These are phyloP conservation scores for Gaillardinia entomophila DNA, from an alignment of 805 yeast genomes.

Conservation along the genomic window DNA sequence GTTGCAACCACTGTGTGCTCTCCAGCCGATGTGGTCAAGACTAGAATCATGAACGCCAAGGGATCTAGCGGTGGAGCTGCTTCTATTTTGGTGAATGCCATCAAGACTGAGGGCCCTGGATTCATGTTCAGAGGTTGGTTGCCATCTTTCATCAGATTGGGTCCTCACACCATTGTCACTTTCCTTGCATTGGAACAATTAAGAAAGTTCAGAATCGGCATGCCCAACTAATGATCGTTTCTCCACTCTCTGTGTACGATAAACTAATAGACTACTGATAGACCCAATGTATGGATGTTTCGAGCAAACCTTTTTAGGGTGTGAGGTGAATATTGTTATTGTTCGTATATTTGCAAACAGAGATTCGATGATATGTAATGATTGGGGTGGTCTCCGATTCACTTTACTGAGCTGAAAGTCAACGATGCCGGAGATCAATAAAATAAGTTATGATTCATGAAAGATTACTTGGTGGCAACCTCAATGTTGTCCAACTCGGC, in stretches of 20 bases:
- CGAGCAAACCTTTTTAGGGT: too few relatives aligned
- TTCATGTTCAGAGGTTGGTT: conserved; percentile 91
- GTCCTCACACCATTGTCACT: conserved; percentile 73
- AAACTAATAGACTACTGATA: not conserved
- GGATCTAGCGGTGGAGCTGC: conserved; percentile 41
- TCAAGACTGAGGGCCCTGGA: conserved; percentile 63
- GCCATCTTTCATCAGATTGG: conserved; percentile 79
- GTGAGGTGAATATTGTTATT: not conserved
- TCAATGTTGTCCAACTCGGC: conserved; percentile 77
- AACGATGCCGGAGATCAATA: too few relatives aligned
- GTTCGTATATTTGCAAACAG: not conserved
- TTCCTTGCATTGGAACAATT: conserved; percentile 65
- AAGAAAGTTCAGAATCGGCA: conserved; percentile 47
- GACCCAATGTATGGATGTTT: too few relatives aligned
- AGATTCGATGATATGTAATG: not conserved
- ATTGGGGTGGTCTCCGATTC: too few relatives aligned
- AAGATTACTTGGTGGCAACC: conserved; percentile 9
- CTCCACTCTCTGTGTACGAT: not conserved
- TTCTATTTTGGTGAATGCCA: conserved; percentile 46
- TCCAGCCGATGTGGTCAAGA: conserved; percentile 88
- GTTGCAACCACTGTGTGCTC: conserved; percentile 91
- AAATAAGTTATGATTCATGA: too few relatives aligned
- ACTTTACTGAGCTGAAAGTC: too few relatives aligned
- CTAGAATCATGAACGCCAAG: conserved; percentile 75
- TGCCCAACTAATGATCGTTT: conserved; percentile 15